Percentiles rank a stretch among this genome's conserved stretches.
Conservation (phyloP, 2,329 filamentous ascomycete species). For the Colletotrichum tofieldiae region DNA sequence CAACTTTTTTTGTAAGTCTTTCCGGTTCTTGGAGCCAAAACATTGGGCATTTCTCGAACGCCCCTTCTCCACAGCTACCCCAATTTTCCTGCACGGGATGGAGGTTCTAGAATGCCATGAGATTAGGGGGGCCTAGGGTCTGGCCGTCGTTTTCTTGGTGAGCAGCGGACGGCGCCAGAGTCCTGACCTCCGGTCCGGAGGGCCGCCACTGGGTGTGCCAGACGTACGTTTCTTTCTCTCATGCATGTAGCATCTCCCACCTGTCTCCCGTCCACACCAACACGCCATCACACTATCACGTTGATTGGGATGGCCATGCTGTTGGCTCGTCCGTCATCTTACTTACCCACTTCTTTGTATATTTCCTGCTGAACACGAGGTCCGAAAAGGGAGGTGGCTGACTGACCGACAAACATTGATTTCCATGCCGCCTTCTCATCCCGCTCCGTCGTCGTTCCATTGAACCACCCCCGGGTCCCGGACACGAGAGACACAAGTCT, state of each 20-base stretch:
- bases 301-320: slow-evolving; percentile 24
- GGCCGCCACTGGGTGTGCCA: not conserved
- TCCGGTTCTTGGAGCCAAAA: slow-evolving; percentile 11
- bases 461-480: slow-evolving; percentile 15
- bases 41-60: slow-evolving; percentile 19
- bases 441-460: not conserved
- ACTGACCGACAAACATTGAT: slow-evolving; percentile 24
- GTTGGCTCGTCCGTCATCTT: slow-evolving; percentile 12
- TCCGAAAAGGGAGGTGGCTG: slow-evolving; percentile 14
- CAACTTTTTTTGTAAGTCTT: slow-evolving; percentile 20
- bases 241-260: slow-evolving; percentile 8
- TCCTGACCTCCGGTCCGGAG: slow-evolving; percentile 28
- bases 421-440: not conserved
- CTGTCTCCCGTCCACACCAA: slow-evolving; percentile 7
- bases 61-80: slow-evolving; percentile 26
- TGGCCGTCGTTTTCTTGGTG: slow-evolving; percentile 6
- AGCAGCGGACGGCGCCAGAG: not conserved
- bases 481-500: not conserved
- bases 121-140: slow-evolving; percentile 18
- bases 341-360: slow-evolving; percentile 1
- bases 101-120: slow-evolving; percentile 34
- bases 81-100: slow-evolving; percentile 31
- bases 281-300: slow-evolving; percentile 24
- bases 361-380: slow-evolving; percentile 29
- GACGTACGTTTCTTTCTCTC: too few relatives aligned